Base-by-base conservation (phyloP, 768 basidiomycete genomes). In the Kwoniella shandongensis region DNA sequence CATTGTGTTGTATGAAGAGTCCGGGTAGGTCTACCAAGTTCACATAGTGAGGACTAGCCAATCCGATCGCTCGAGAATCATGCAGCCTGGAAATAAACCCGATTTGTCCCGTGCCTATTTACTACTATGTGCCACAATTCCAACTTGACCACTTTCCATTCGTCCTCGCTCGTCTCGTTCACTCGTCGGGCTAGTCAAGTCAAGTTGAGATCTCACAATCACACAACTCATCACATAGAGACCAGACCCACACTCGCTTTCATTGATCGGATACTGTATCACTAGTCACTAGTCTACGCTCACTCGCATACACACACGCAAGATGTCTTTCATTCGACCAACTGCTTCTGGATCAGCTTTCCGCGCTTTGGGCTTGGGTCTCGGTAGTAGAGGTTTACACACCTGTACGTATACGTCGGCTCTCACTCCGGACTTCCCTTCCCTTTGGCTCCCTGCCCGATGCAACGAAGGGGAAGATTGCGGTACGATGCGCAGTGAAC, bases 311-410 rank as follows among this genome's bases (percentile, higher is more conserved):
- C 13, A 25, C 35, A 4, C 18, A 38, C 13, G 17, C 49, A 47
- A 5, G 18, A 59, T 53, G 51, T 59, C 57, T 30, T 44, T 59
- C 51, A 52, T 53, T 29, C 44, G 51, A 46, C 51, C 57, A 20
- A 46, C 48, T 13, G 50, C 56, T 51, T 59, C 51, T n/a, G 30
- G 44, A 23, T 59, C 57, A 13, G 46, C 57, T 53, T 59, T 53
- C 22, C 36, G 57, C 12, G 45, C 57, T 29, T 36, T 59, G 42
- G 56, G 49, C 20, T 35, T 58, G 22, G 61, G 64, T 18, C 54
- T 66, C 4, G 64, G 64, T 42, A 53, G 53, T 39, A 57, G 64
- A 26, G 57, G 51, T 13, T 51, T 62, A 25, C 65, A 66, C 49
- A 59, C 61, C 39, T 66, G 61, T 62, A 45, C 25, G 58, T 53